Evolutionary conservation across 2,329 filamentous ascomycete species (phyloP).

Genomic region (Dactylonectria estremocensis): DNA sequence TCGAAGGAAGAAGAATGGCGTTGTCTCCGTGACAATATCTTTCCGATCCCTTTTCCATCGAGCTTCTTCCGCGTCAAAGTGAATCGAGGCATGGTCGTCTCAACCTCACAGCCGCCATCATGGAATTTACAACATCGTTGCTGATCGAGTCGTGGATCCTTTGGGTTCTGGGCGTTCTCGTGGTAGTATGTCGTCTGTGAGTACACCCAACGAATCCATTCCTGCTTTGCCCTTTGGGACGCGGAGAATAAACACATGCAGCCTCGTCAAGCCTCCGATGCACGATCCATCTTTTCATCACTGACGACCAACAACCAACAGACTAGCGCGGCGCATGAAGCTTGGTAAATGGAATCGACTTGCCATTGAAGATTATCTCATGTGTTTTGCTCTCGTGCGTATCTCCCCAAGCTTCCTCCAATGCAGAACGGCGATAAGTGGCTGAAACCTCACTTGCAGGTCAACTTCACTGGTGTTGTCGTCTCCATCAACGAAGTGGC

Average conservation of each 20-base stretch:
- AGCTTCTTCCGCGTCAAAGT: not conserved
- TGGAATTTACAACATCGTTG: slow-evolving; percentile 47
- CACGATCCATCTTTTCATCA: not conserved
- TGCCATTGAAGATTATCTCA: slow-evolving; percentile 71
- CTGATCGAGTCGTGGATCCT: slow-evolving; percentile 52
- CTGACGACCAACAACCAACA: slow-evolving; percentile 18
- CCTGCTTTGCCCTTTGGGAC: not conserved
- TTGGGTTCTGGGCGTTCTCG: slow-evolving; percentile 45
- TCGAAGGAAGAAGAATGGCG: not conserved
- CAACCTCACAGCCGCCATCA: slow-evolving; percentile 22
- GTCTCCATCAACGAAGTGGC: slow-evolving; percentile 60
- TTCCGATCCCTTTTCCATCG: not conserved
- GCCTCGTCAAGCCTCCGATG: no score
- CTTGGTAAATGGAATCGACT: slow-evolving; percentile 63
- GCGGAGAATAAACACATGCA: no score
- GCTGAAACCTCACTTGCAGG: slow-evolving; percentile 36
- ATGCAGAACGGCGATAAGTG: not conserved
- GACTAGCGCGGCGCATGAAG: slow-evolving; percentile 52
- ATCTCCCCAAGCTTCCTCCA: no score
- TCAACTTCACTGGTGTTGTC: slow-evolving; percentile 59
- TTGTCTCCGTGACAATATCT: not conserved
- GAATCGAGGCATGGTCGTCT: slow-evolving; percentile 5
- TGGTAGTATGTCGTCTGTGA: slow-evolving; percentile 47
- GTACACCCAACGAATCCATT: slow-evolving; percentile 17
- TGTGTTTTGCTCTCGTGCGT: slow-evolving; percentile 64